Evolutionary conservation across 345 rosid genomes (phyloP), one percentile per base, ranked within the genome.

Genomic region (Eutrema japonicum): DNA sequence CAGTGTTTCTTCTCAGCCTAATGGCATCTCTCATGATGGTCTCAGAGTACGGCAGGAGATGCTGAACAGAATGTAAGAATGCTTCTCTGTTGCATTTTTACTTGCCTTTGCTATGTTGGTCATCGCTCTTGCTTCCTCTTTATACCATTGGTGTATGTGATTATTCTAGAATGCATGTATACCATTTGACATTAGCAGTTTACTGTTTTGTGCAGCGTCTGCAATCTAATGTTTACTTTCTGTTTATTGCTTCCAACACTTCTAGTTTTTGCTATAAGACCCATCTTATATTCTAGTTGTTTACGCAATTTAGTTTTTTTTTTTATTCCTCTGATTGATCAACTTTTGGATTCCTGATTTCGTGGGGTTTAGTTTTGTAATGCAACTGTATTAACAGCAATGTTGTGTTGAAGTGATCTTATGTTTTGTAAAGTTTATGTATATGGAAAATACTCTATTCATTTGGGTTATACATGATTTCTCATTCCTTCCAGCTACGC

Each of bases 21-120:
- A 69, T 64, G 61, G 10, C 32, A 18, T 49, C 75, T 82, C 84
- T 54, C 62, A 70, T 30, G 95, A 86, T 4, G 78, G 75, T 73
- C 12, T 8, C 7, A 70, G 68, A 61, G 46, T 71, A 70, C 89
- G 96, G 50, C 67, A 76, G 12, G 77, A 1, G 40, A 80, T 88
- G 83, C 77, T 60, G 8, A 82, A 69, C 0, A 81, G 74, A 77
- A 87, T 88, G 97, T 92, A 88, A 81, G 87, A 35, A 8, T 57
- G 50, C 57, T 75, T 56, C 47, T 48, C 16, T 48, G 12, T 63
- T 75, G 40, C 49, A 46, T 61, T 61, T 52, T 37, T 57, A 41
- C 64, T 49, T 75, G 22, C 50, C 9, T 51, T 45, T 47, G 18
- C 27, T 68, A 33, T 33, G 35, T 68, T 54, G 5, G 7, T 68